Percentiles rank a stretch among this genome's conserved stretches.
These are phyloP conservation scores for Dendrobium huoshanense DNA, from an alignment of 106 monocot species.

Conservation along the genomic window DNA sequence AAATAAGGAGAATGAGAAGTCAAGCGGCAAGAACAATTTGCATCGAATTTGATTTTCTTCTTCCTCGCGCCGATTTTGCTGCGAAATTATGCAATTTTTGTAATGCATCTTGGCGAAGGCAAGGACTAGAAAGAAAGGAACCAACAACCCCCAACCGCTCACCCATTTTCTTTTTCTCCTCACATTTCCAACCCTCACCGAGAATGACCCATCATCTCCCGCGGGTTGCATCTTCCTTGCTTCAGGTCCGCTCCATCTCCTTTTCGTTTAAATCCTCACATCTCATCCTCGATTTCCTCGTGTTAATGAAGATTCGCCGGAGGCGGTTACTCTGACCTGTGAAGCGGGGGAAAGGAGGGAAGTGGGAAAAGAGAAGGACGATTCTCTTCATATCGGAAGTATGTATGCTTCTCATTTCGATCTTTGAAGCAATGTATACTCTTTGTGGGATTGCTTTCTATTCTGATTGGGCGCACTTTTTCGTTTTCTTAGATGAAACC, in stretches of 20 bases:
- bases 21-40: background rate
- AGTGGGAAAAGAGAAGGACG: background rate
- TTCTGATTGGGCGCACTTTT: background rate
- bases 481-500: background rate
- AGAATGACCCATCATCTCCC: no score
- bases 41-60: background rate
- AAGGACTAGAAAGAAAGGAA: background rate
- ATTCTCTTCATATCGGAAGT: background rate
- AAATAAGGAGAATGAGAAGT: background rate
- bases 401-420: background rate
- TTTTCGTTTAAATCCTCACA: background rate
- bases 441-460: background rate
- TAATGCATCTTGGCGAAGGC: background rate
- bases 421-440: background rate
- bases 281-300: background rate
- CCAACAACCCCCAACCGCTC: slow-evolving; percentile 4
- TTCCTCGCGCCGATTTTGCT: background rate
- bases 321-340: background rate
- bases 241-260: background rate
- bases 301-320: slow-evolving; percentile 8
- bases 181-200: no score
- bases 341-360: background rate
- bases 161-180: background rate
- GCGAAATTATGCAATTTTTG: background rate
- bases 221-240: no score